Base-by-base conservation (phyloP, 495 filamentous ascomycete species). In the Talaromyces adpressus region DNA sequence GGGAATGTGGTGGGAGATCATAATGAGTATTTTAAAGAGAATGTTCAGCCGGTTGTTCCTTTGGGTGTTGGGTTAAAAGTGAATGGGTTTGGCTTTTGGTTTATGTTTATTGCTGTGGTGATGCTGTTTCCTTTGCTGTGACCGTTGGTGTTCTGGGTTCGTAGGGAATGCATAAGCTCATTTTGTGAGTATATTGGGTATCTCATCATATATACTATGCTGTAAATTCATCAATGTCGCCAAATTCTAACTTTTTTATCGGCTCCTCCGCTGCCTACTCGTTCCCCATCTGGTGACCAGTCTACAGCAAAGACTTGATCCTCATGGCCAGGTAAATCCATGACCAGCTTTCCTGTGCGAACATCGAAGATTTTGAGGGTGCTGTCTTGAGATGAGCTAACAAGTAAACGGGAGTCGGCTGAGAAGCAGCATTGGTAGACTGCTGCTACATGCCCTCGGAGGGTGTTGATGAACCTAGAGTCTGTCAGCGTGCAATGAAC, bases 321-420 rank as follows among this genome's bases (percentile, higher is more conserved):
- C 70, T 91, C 83, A 75, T 99, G 95, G 4, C 94, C 95, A 0
- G 93, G 92, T 27, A 99, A 81, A 82, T 99, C 92, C 69, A 83
- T 88, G 64, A 85, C 82, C 61, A 98, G 74, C 70, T 93, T 97
- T 12, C 89, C 91, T 0, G 85, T 92, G 54, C 88, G 81, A 58
- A 94, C 87, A 71, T 95, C 91, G 92, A 93, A 97, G 4, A 93
- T 87, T 73, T 98, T 98, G 32, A 98, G 73, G 1, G 95, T 99
- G 6, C 91, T 95, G 69, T 99, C 95, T 75, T 95, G 96, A 68
- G 86, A 90, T 4, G 82, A 87, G 29, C 89, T 96, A 1, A 95
- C 92, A 8, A 97, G 77, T 25, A 96, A 77, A 14, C 92, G 79
- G 20, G 89, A 92, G 72, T 99, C 95, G 14, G 95, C 87, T 8